Evolutionary conservation across 768 basidiomycete species (phyloP).

Genomic region (Tulasnella sp.): DNA sequence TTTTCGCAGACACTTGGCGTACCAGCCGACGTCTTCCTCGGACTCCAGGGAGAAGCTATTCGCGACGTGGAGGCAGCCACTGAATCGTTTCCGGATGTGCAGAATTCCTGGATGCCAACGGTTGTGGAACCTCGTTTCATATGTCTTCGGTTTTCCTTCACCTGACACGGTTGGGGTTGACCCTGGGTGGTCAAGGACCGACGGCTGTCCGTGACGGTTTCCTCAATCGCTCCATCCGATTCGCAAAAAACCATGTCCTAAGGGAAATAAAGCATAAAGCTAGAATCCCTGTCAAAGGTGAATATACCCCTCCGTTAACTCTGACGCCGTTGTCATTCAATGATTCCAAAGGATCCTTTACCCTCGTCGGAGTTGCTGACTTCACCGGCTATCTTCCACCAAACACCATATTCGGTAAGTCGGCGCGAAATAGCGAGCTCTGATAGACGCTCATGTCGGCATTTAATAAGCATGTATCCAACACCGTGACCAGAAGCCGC

Average conservation of each 20-base stretch:
- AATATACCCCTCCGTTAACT: conserved; percentile 34
- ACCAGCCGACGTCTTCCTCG: conserved; percentile 56
- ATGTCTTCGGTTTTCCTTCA: conserved; percentile 57
- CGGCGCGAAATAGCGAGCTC: too few relatives aligned
- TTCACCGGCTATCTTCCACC: conserved; percentile 57
- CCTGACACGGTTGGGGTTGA: conserved; percentile 54
- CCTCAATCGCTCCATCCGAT: conserved; percentile 57
- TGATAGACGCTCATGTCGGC: too few relatives aligned
- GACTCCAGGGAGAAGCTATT: conserved; percentile 59
- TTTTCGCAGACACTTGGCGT: conserved; percentile 62
- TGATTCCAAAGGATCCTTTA: conserved; percentile 47
- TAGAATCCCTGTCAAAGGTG: conserved; percentile 65
- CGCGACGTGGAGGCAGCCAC: conserved; percentile 51
- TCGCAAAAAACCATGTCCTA: conserved; percentile 64
- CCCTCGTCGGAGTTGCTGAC: conserved; percentile 74
- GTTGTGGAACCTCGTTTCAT: conserved; percentile 61
- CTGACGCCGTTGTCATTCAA: background rate
- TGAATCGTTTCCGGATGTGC: conserved; percentile 53
- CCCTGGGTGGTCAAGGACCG: conserved; percentile 42
- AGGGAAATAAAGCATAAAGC: conserved; percentile 67
- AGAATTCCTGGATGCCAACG: conserved; percentile 57
- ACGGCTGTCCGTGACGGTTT: conserved; percentile 51
- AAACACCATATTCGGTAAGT: conserved; percentile 59
- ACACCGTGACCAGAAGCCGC: conserved; percentile 35
- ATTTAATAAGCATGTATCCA: conserved; percentile 45